Conservation (phyloP, 2,329 filamentous ascomycete species). For the Phoma sp. region DNA sequence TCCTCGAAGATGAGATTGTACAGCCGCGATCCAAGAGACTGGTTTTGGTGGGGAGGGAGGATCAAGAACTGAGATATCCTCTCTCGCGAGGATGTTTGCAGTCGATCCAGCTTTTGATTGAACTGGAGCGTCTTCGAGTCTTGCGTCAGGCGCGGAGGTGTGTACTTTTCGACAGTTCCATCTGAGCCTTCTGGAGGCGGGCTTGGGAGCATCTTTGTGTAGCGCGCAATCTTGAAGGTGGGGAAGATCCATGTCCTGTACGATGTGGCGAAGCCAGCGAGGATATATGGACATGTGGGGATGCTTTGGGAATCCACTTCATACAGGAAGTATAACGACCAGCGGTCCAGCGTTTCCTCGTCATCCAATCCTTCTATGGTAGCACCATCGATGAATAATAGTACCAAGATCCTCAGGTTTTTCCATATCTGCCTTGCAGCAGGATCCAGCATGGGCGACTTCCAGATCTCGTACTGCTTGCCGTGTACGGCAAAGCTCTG, state of each 20-base stretch:
- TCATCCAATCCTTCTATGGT: slow-evolving; percentile 74
- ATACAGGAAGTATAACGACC: slow-evolving; percentile 85
- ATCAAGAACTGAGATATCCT: slow-evolving; percentile 94
- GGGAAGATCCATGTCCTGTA: slow-evolving; percentile 81
- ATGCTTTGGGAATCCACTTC: slow-evolving; percentile 43
- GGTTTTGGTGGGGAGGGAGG: slow-evolving; percentile 82
- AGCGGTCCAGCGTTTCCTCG: slow-evolving; percentile 75
- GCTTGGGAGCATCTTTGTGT: slow-evolving; percentile 43
- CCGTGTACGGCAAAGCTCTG: slow-evolving; percentile 67
- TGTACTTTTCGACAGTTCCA: slow-evolving; percentile 51
- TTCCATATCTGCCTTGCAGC: slow-evolving; percentile 74
- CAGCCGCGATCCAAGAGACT: slow-evolving; percentile 78
- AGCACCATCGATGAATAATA: slow-evolving; percentile 94
- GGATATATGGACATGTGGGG: slow-evolving; percentile 63
- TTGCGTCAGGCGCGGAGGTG: slow-evolving; percentile 32
- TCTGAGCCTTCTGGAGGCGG: slow-evolving; percentile 37
- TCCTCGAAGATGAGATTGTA: slow-evolving; percentile 80
- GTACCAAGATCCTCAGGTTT: slow-evolving; percentile 82
- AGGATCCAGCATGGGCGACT: slow-evolving; percentile 73
- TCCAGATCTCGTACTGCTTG: slow-evolving; percentile 83
- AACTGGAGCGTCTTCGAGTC: slow-evolving; percentile 41
- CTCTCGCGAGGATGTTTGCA: slow-evolving; percentile 74
- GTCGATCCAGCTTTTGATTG: slow-evolving; percentile 52
- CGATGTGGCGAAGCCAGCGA: slow-evolving; percentile 88
- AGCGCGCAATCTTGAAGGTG: slow-evolving; percentile 50